Conservation (phyloP, 2,329 filamentous ascomycete species). For the Thelonectria rubi region DNA sequence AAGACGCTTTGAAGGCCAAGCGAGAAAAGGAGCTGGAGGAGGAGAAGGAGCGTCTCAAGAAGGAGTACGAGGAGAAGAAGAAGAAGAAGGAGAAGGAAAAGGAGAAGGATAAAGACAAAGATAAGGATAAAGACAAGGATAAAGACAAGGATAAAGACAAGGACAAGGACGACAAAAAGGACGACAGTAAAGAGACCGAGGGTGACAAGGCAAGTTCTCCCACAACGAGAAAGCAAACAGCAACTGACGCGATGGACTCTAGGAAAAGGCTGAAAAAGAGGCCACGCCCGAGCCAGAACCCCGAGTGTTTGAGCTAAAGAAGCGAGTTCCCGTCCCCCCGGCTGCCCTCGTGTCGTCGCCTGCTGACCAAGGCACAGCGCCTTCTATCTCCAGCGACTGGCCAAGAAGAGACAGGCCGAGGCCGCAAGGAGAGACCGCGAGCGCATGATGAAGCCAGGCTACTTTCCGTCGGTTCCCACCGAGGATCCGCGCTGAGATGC, state of each 20-base stretch:
- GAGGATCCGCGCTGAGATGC: slow-evolving; percentile 54
- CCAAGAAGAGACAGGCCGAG: slow-evolving; percentile 67
- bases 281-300: slow-evolving; percentile 64
- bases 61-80: slow-evolving; percentile 80
- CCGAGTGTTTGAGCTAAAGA: slow-evolving; percentile 84
- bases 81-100: slow-evolving; percentile 73
- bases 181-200: slow-evolving; percentile 43
- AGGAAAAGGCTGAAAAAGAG: slow-evolving; percentile 37
- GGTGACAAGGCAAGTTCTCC: slow-evolving; percentile 32
- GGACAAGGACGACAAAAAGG: slow-evolving; percentile 42
- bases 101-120: slow-evolving; percentile 55
- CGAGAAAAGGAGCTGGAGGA: slow-evolving; percentile 69
- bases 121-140: slow-evolving; percentile 56
- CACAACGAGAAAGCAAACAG: neutral
- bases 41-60: slow-evolving; percentile 72
- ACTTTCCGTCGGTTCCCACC: slow-evolving; percentile 87
- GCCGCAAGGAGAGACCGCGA: slow-evolving; percentile 81
- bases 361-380: slow-evolving; percentile 58
- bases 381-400: slow-evolving; percentile 87
- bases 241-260: neutral
- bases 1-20: slow-evolving; percentile 70
- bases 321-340: slow-evolving; percentile 56
- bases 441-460: slow-evolving; percentile 77
- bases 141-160: slow-evolving; percentile 50
- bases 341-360: rapidly evolving